Evolutionary conservation across 345 rosid genomes (phyloP), one percentile per base, ranked within the genome.

Genomic region (Eucalyptus guilfoylei): DNA sequence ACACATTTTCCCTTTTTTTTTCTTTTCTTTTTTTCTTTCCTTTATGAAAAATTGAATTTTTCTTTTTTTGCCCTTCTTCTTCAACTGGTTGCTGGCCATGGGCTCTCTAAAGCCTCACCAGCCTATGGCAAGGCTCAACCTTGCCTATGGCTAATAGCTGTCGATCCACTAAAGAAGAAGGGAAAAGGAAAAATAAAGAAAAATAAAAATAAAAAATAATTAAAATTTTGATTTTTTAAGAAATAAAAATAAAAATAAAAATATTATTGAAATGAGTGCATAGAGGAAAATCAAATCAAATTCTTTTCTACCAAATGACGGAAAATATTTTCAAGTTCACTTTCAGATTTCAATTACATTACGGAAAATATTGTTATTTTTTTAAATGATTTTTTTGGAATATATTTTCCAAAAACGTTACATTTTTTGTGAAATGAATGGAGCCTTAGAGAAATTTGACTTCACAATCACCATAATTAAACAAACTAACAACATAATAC

Each of bases 291-390:
- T 50, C 4, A 50, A 50, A 17, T 50, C 23, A 50, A 50, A 3
- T 0, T 50, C 7, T 17, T 17, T 3, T 50, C 9, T 17, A 50
- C 0, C 23, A 50, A 50, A 1, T 50, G 4, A 17, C 0, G 4
- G 9, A 50, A 50, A 50, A 3, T 50, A 17, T 17, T 50, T 50
- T 50, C 8, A 17, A 7, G 55, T 17, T 17, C 4, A 50, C 2
- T 50, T 50, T 50, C 1, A 50, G 0, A 50, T 16, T 50, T 50
- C 23, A 50, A 50, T 3, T 0, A 5, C 1, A 50, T 7, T 0
- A 5, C 1, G 4, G 23, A 50, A 50, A 50, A 0, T 1, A 50
- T 17, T 50, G 23, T 50, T 17, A 3, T 50, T 50, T 50, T 49
- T 50, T 50, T 50, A 50, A 17, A 17, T 17, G 23, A 50, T 6